These are phyloP conservation scores for Pseudocercospora macadamiae DNA, from an alignment of 2,329 filamentous ascomycete species.

Conservation along the genomic window DNA sequence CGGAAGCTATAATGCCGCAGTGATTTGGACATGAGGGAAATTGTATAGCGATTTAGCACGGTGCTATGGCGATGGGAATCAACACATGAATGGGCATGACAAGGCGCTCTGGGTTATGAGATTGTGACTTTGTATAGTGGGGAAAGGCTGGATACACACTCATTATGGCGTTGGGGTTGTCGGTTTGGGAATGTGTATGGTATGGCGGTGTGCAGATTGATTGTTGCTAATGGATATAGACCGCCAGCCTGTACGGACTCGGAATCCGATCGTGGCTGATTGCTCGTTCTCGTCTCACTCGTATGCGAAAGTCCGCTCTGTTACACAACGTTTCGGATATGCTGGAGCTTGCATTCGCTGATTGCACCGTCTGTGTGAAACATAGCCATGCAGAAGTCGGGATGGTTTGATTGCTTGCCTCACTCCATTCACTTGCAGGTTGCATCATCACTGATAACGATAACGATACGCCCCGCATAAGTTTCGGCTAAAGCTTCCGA, in stretches of 20 bases:
- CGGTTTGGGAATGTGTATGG: background rate
- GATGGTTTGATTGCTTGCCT: background rate
- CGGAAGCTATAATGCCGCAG: slow-evolving; percentile 68
- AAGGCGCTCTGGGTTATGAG: background rate
- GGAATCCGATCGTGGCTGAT: background rate
- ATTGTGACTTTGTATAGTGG: background rate
- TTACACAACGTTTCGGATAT: background rate
- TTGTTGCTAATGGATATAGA: background rate
- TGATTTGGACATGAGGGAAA: slow-evolving; percentile 40
- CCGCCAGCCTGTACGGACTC: background rate
- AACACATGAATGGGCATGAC: background rate
- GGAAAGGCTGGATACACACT: background rate
- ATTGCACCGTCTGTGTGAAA: background rate
- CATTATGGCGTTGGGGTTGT: background rate
- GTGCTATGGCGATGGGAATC: slow-evolving; percentile 12
- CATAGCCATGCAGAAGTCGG: background rate
- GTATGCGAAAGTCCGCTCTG: too few relatives aligned
- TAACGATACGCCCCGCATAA: background rate
- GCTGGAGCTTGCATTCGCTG: background rate
- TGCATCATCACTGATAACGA: background rate
- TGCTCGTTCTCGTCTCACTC: background rate
- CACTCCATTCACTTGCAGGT: background rate
- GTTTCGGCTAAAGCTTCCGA: background rate
- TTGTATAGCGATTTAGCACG: slow-evolving; percentile 18
- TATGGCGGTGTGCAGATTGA: background rate